Base-by-base conservation (phyloP, 176 grass and related monocot species). In the Ensete ventricosum region DNA sequence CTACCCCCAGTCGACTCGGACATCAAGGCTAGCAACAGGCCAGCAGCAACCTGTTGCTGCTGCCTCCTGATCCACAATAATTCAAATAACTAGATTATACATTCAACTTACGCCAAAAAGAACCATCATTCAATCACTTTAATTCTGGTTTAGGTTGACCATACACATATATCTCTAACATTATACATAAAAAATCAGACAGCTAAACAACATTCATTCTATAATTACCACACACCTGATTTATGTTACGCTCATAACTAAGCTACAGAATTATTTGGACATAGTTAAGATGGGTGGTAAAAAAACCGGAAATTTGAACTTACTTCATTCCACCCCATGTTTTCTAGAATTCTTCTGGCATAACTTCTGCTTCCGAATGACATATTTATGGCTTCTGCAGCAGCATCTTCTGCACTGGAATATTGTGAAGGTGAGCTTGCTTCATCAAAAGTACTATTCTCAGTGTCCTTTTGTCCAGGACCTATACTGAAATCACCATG, bases 251-350 rank as follows among this genome's bases (percentile, higher is more conserved):
- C 48, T 62, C 54, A 75, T 2, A 52, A 69, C 29, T 69, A 48
- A 49, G 29, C n/a, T 65, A 65, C 1, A 11, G 49, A 21, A 19
- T 64, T 64, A 57, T 49, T 21, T 76, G 34, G 5, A 43, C 19
- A 26, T 19, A 26, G 34, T n/a, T 1, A 64, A 76, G 12, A 64
- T 2, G 1, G 8, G 19, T 24, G 14, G 19, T 24, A 29, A 25
- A 17, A 34, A 49, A 50, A 51, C 27, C 77, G 67, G 73, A 78
- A 48, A 75, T 21, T 84, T 54, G 55, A 50, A 85, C 64, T 69
- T 84, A 88, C 90, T 70, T 93, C 79, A 73, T 90, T 97, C 93
- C 93, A 97, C 14, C 90, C 93, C 93, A 97, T 97, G 82, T 64
- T 91, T 85, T 93, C 80, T 85, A 97, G 86, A 23, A 97, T 90